Conservation (phyloP, 257 asterid species). For the Rubia yunnanensis region DNA sequence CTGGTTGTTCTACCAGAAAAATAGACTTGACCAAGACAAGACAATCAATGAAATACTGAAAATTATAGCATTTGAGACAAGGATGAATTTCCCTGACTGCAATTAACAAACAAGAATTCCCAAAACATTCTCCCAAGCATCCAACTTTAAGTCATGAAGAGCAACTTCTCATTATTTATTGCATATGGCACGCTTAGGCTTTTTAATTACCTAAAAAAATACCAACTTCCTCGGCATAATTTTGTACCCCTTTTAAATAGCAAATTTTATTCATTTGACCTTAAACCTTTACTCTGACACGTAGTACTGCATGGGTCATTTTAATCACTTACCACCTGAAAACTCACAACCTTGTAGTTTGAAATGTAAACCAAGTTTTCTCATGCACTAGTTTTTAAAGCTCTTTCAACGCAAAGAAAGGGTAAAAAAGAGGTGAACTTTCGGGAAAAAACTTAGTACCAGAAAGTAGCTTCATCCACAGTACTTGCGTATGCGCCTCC, state of each 20-base stretch:
- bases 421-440: not conserved
- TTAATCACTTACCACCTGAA: not conserved
- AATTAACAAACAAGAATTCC: not conserved
- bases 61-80: not conserved
- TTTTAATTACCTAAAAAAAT: not conserved
- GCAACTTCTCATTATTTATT: not conserved
- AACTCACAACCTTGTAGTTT: not conserved
- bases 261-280: not conserved
- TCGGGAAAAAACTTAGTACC: constrained; percentile 31
- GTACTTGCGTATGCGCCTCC: constrained; percentile 99
- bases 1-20: not conserved
- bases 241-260: not conserved
- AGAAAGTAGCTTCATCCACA: constrained; percentile 97
- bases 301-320: not conserved
- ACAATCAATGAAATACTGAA: not conserved
- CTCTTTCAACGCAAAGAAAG: not conserved
- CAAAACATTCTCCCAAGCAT: not conserved
- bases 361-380: not conserved
- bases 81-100: not conserved
- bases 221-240: not conserved
- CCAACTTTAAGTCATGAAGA: not conserved
- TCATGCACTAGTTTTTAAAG: not conserved
- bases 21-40: not conserved
- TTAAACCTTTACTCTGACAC: too few species aligned
- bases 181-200: not conserved